Evolutionary conservation across 2,329 filamentous ascomycete genomes (phyloP).

Genomic region (Ascochyta koolunga): DNA sequence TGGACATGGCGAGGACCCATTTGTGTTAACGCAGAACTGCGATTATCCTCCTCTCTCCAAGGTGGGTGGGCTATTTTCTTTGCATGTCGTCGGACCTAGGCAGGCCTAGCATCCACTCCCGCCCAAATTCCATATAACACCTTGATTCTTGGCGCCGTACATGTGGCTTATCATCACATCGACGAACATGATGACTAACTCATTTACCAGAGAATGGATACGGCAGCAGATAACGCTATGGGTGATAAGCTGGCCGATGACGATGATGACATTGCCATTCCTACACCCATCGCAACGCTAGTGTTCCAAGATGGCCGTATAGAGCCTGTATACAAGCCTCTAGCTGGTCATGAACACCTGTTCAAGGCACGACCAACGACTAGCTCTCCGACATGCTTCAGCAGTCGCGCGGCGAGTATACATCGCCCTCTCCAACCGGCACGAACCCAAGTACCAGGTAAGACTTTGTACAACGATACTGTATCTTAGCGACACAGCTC

Average conservation of each 20-base stretch:
- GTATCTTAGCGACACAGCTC: not conserved
- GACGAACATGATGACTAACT: not conserved
- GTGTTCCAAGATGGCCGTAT: slow-evolving; percentile 29
- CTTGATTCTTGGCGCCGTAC: not conserved
- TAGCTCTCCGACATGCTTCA: not conserved
- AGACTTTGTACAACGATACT: not conserved
- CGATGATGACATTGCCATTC: slow-evolving; percentile 18
- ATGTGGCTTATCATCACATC: not conserved
- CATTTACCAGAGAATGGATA: not conserved
- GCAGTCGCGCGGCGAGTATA: not conserved
- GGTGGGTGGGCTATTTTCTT: slow-evolving; percentile 10
- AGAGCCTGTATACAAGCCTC: slow-evolving; percentile 26
- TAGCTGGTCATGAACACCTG: slow-evolving; percentile 35
- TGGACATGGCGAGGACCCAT: slow-evolving; percentile 1
- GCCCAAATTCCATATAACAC: slow-evolving; percentile 11
- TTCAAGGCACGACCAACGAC: slow-evolving; percentile 16
- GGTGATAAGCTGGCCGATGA: slow-evolving; percentile 1
- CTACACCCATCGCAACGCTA: slow-evolving; percentile 30
- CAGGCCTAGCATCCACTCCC: slow-evolving; percentile 18
- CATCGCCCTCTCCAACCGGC: slow-evolving; percentile 3
- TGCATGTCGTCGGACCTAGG: slow-evolving; percentile 23
- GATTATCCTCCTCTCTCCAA: slow-evolving; percentile 7
- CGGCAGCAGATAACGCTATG: not conserved
- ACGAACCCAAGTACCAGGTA: slow-evolving; percentile 16
- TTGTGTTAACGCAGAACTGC: slow-evolving; percentile 6